Conservation (phyloP, 1,284 basidiomycete genomes). For the Fomitopsis betulina region DNA sequence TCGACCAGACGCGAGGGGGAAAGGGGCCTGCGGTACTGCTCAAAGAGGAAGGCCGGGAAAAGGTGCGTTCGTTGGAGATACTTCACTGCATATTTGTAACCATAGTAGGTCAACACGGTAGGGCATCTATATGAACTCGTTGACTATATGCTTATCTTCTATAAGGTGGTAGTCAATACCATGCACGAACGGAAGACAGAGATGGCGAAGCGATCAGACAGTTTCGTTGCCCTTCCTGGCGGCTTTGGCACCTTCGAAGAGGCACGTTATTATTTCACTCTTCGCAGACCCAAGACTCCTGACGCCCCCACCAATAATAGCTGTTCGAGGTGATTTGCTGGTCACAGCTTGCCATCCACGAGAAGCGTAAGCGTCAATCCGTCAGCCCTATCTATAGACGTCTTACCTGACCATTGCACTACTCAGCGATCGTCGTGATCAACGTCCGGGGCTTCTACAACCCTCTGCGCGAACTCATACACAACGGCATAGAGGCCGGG, state of each 20-base stretch:
- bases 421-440: conserved; percentile 70
- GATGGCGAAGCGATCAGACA: conserved; percentile 78
- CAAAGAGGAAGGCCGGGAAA: conserved; percentile 37
- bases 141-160: not conserved
- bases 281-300: not conserved
- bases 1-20: conserved; percentile 37
- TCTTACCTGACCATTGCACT: not conserved
- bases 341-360: conserved; percentile 87
- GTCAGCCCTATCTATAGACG: not conserved
- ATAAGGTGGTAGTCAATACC: conserved; percentile 59
- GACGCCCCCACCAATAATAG: conserved; percentile 38
- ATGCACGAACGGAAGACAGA: conserved; percentile 93
- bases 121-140: not conserved
- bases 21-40: conserved; percentile 18
- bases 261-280: conserved; percentile 32
- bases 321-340: conserved; percentile 89
- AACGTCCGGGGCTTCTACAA: conserved; percentile 82
- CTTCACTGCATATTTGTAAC: not conserved
- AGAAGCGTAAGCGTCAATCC: conserved; percentile 56
- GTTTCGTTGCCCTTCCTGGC: conserved; percentile 85
- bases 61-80: conserved; percentile 28
- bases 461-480: conserved; percentile 71
- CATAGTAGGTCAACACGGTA: conserved; percentile 46
- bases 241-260: conserved; percentile 94
- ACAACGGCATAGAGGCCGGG: conserved; percentile 62